Conservation (phyloP, 2,329 filamentous ascomycete species). For the Laburnicola sp. region DNA sequence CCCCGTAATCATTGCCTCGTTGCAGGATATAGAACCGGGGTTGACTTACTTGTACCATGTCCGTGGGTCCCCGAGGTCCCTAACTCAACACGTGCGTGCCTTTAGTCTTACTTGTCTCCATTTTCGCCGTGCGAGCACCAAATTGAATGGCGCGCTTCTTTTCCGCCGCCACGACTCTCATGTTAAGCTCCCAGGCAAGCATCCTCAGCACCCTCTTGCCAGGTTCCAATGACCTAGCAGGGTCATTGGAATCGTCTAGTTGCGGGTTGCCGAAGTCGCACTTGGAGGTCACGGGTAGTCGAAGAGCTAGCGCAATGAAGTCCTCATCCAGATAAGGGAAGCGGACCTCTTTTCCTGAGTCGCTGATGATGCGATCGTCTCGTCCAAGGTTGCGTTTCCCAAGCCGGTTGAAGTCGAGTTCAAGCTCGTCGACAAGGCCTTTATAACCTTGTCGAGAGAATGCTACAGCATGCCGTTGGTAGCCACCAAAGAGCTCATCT, state of each 20-base stretch:
- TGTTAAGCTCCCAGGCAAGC: conserved; percentile 72
- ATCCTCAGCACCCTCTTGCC: conserved; percentile 81
- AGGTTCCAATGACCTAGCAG: conserved; percentile 61
- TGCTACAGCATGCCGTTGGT: conserved; percentile 78
- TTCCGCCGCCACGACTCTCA: conserved; percentile 73
- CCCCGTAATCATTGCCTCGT: conserved; percentile 37
- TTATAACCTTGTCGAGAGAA: conserved; percentile 69
- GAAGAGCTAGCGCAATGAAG: conserved; percentile 79
- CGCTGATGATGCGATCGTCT: conserved; percentile 86
- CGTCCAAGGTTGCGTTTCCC: conserved; percentile 93
- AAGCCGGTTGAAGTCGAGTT: conserved; percentile 80
- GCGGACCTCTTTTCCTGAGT: conserved; percentile 86
- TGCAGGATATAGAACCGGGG: background rate
- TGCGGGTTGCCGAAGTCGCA: conserved; percentile 71
- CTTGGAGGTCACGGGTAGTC: conserved; percentile 76
- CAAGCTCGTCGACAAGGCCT: conserved; percentile 78
- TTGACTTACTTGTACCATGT: conserved; percentile 20
- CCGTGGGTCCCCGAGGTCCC: too few species aligned
- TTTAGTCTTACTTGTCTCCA: conserved; percentile 54
- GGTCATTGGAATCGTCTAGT: conserved; percentile 24
- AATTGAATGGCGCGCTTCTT: conserved; percentile 81
- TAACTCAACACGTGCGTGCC: conserved; percentile 50
- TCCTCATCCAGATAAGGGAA: conserved; percentile 91
- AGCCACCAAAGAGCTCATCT: conserved; percentile 94
- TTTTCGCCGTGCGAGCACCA: conserved; percentile 49